These are phyloP conservation scores for Penicillium sp. DNA, from an alignment of 2,329 filamentous ascomycete genomes.

Conservation along the genomic window DNA sequence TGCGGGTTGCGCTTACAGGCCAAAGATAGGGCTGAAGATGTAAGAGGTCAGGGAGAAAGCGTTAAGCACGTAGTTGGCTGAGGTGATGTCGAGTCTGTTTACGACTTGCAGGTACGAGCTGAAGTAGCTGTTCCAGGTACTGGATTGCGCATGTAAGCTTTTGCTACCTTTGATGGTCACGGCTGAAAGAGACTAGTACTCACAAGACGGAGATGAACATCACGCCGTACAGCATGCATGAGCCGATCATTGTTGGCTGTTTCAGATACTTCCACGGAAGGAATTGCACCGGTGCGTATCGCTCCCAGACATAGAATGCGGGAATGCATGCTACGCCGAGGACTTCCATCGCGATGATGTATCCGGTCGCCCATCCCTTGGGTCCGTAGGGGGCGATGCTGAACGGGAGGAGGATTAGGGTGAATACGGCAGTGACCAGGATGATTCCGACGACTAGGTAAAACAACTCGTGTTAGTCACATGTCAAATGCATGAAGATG, in stretches of 20 bases:
- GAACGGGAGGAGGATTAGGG: background rate
- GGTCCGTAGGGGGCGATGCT: conserved; percentile 1
- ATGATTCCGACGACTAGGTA: conserved; percentile 6
- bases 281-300: conserved; percentile 7
- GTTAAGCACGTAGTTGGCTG: conserved; percentile 6
- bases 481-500: background rate
- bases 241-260: conserved; percentile 9
- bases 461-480: background rate
- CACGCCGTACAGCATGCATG: conserved; percentile 5
- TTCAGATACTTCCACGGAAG: conserved; percentile 9
- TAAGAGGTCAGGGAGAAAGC: conserved; percentile 6
- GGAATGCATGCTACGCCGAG: conserved; percentile 5
- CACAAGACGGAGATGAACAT: conserved; percentile 8
- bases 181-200: background rate
- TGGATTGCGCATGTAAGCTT: background rate
- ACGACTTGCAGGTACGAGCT: conserved; percentile 9
- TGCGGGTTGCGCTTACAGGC: background rate
- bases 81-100: conserved; percentile 5
- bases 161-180: background rate
- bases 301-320: conserved; percentile 8
- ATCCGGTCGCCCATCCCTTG: conserved; percentile 1
- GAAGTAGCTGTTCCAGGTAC: conserved; percentile 8
- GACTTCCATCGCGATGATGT: conserved; percentile 11
- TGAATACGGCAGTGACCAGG: conserved; percentile 3
- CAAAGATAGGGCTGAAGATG: conserved; percentile 7